phyloP scores from a whole-genome alignment of 345 rosid genomes.

The Salix exigua region DNA sequence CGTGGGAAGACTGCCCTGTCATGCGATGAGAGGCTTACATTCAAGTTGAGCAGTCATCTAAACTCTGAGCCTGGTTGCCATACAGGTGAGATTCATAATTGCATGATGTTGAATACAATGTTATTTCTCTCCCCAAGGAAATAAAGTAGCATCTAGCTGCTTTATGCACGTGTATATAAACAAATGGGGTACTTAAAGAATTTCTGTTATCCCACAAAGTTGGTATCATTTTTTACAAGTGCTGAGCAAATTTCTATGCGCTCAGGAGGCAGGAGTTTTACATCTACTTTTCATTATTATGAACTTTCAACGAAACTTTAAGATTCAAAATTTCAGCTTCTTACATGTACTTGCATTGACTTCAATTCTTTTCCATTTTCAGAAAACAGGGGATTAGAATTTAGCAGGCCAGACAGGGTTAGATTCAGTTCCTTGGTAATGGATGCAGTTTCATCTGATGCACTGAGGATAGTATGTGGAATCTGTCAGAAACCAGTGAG shows the following conservation, averaged over 20 bases:
- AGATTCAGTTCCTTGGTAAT: conserved; percentile 33
- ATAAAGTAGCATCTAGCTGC: neutral
- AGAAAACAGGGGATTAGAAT: conserved; percentile 40
- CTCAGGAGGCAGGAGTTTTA: neutral
- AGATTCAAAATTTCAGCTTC: neutral
- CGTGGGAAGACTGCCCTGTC: conserved; percentile 36
- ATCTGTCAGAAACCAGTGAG: conserved; percentile 50
- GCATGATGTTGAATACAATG: neutral
- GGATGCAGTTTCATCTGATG: conserved; percentile 32
- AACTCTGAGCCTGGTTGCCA: conserved; percentile 26
- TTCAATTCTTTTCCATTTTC: conserved; percentile 5
- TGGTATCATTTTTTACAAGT: neutral
- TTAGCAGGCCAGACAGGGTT: conserved; percentile 42
- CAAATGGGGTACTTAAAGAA: neutral
- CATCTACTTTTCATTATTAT: neutral
- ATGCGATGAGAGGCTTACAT: conserved; percentile 35
- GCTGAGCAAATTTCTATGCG: neutral
- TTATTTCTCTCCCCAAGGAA: neutral
- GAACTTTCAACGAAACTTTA: neutral
- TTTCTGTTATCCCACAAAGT: neutral
- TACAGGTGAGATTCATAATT: conserved; percentile 31
- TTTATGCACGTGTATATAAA: neutral
- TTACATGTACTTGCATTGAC: neutral
- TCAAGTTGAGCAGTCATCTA: conserved; percentile 36
- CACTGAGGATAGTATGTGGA: conserved; percentile 44